Base-by-base conservation (phyloP, 768 basidiomycete genomes). In the Leccinellum rugosiceps region DNA sequence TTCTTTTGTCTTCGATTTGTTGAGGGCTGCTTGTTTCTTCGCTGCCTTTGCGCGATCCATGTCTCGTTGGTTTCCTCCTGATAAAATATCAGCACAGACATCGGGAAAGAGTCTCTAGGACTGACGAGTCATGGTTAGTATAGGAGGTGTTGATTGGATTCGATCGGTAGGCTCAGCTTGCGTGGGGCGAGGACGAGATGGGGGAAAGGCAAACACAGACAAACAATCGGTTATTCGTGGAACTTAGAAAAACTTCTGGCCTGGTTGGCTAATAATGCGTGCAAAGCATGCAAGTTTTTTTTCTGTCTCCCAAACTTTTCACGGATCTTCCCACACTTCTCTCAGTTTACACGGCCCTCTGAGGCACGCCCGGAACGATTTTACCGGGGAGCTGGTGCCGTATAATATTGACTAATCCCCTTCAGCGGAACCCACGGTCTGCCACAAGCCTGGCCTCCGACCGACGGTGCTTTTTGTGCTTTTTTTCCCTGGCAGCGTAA, bases 11-110 rank as follows among this genome's bases (percentile, higher is more conserved):
- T 88, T 88, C 19, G 70, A 65, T 72, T 85, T 87, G 52, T 73
- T 73, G 14, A 61, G 54, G 7, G 76, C 73, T 1, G 80, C 80
- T 14, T 76, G 72, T 74, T 89, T 91, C 77, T 92, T 92, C 76
- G 84, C 83, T 14, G 87, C 84, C 69, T 83, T 86, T 21, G 75
- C 72, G 62, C 90, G 88, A 71, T 87, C 90, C 72, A 75, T 78
- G 7, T 92, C 90, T 52, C 90, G 83, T 71, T 92, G 90, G 69
- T 92, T 90, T 64, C 90, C 90, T 66, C 90, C 90, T 92, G 64
- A 61, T 60, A 21, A 15, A 19, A 49, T n/a, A 69, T 70, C 58
- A 64, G 50, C 14, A 31, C 21, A 7, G 26, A 13, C 2, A 32
- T 23, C n/a, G 4, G 41, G 32, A n/a, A 31, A 53, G 1, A 11